Base-by-base conservation (phyloP, 2,329 filamentous ascomycete genomes). In the Alternaria brassicae region DNA sequence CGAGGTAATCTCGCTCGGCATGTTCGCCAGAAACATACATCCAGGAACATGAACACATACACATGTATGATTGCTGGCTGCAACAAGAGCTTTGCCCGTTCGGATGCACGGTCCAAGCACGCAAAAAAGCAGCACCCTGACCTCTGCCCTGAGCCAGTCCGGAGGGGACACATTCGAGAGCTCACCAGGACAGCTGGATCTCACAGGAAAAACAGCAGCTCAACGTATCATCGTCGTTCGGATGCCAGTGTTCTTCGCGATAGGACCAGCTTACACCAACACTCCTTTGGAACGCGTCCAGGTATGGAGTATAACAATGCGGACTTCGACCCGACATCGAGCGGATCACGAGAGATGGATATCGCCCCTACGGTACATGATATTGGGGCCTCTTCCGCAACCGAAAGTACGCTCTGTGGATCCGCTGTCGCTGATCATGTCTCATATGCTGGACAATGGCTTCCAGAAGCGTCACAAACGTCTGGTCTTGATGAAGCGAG, bases 61-160 rank as follows among this genome's bases (percentile, higher is more conserved):
- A 49, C 4, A 23, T 67, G 64, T 25, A 41, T 13, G 10, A 47
- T 50, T 8, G 21, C 37, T 9, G 52, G 54, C 19, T 65, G 64
- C 45, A 21, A 23, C n/a, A 53, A 32, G 6, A 17, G 23, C 3
- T 67, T 58, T 23, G 49, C 55, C 8, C 55, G 62, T 19, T 34
- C 48, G 34, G 65, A 67, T 17, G 65, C 62, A 19, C 42, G 50
- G 13, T 44, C 58, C 27, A 65, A 65, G 27, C 65, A 67, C 37
- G 53, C 51, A 17, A 54, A 58, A 15, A 55, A 54, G 9, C 48
- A 56, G 4, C 62, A 67, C 39, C 55, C 60, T 7, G 53, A 56
- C 15, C 19, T 65, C 4, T 17, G 47, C 19, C 21, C 47, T 9
- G 45, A 53, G 2, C 44, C 60, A 1, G 36, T 48, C 6, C 37